Evolutionary conservation across 805 yeast species (phyloP), one percentile per base, ranked within the genome.

Genomic region (Cyberlindnera petersonii): DNA sequence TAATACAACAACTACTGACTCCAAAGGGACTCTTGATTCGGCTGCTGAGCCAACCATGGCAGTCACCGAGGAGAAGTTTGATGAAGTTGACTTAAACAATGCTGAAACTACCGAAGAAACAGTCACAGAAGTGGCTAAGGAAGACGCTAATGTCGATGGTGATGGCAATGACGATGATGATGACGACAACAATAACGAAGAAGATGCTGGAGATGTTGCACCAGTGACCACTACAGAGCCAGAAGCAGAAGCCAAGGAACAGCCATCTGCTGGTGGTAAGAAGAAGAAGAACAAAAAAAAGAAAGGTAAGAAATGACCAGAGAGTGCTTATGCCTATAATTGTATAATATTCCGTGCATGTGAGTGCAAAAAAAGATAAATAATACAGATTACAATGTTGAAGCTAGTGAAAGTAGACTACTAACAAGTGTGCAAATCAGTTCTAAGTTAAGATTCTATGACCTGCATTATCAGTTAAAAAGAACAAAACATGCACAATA

Each of bases 231-330:
- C 40, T 21, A 22, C 35, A 11, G 34, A 24, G 7, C 36, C 39
- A 19, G 33, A 37, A 28, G 37, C 31, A n/a, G 30, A 26, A n/a
- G 4, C 46, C 15, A 24, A 24, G 16, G 28, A 39, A 15, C 39
- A 39, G 14, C 20, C 32, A 9, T 15, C 32, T 19, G 26, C 15
- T 33, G 48, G 46, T 17, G 55, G 54, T 33, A 61, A 60, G 49
- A 63, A 60, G 44, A 64, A 60, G 37, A 60, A 58, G 31, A 62
- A 63, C 35, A 58, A 57, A 46, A 60, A 63, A 46, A 63, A 61
- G 44, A 64, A 61, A 51, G 61, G 59, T 43, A 57, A 52, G 50
- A 56, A 58, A 44, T 55, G 55, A 48, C 9, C 7, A 6, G 6
- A 9, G 8, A 30, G 5, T n/a, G 24, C 20, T 5, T 6, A 18